Percentiles rank a stretch among this genome's conserved stretches.
Conservation (phyloP, 116 monocot species). For the Dioscorea cayenensis region DNA sequence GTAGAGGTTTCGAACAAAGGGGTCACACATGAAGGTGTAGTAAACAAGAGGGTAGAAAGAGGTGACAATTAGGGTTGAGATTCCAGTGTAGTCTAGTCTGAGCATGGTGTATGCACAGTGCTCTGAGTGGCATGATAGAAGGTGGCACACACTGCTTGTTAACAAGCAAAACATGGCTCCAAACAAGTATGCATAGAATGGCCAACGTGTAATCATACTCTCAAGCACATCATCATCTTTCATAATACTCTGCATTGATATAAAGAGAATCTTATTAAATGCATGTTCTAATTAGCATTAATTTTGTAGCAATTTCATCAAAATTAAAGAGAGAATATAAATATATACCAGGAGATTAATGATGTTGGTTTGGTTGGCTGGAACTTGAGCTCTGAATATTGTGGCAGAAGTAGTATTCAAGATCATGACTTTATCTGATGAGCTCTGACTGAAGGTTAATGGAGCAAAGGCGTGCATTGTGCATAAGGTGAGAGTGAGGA, state of each 20-base stretch:
- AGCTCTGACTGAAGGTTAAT: too few species aligned
- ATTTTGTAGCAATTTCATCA: too few species aligned
- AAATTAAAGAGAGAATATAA: too few species aligned
- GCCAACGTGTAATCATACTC: slow-evolving; percentile 1
- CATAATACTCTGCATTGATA: not conserved
- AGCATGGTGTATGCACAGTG: slow-evolving; percentile 4
- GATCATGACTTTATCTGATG: too few species aligned
- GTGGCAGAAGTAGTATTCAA: too few species aligned
- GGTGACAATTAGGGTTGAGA: slow-evolving; percentile 9
- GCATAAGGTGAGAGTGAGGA: slow-evolving; percentile 5
- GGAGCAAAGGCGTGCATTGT: slow-evolving; percentile 2
- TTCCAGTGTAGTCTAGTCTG: slow-evolving; percentile 12
- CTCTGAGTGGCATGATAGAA: slow-evolving; percentile 11
- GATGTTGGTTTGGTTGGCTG: too few species aligned
- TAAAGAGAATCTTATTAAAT: not conserved
- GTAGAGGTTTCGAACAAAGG: slow-evolving; percentile 7
- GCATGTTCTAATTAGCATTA: too few species aligned
- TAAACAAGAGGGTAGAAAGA: slow-evolving; percentile 10
- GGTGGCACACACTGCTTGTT: slow-evolving; percentile 11
- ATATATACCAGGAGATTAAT: too few species aligned
- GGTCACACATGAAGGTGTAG: slow-evolving; percentile 12
- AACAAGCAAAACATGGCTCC: slow-evolving; percentile 13
- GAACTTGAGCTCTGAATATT: too few species aligned
- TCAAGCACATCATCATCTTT: not conserved
- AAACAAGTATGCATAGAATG: slow-evolving; percentile 4